Base-by-base conservation (phyloP, 2,329 filamentous ascomycete species). In the Fusarium sulawesiense region DNA sequence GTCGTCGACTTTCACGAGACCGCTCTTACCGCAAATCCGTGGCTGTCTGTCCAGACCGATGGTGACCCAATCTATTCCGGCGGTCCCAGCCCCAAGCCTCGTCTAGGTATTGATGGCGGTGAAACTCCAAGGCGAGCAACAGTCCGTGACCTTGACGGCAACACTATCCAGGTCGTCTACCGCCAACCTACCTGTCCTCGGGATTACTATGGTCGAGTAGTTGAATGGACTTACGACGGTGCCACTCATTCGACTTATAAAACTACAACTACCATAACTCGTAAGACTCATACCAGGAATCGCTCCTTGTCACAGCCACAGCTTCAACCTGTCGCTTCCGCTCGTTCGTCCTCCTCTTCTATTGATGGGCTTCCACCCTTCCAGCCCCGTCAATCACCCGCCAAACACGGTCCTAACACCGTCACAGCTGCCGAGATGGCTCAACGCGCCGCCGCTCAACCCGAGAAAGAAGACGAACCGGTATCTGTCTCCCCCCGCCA, bases 101-200 rank as follows among this genome's bases (percentile, higher is more conserved):
- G 78, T 77, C 70, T 81, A 80, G 68, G 80, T 73, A 71, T 72
- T 56, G 73, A 76, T 42, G 71, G 72, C 71, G 72, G 72, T 73
- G 72, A 73, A 65, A 62, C 56, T 27, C 64, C 73, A 60, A 72
- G 67, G 50, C 79, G 75, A 81, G 87, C 80, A 83, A 88, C 82
- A 85, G 89, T 93, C 42, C 86, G 89, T 64, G 93, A 97, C 79
- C 86, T 93, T 57, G 93, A 97, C 81, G 92, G 92, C 53, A 97
- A 97, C 81, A 92, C 87, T 73, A 89, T 97, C 77, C 92, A 96
- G 76, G 91, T 93, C 30, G 88, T 94, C 51, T 92, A 89, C 41
- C 71, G 74, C 42, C 78, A 78, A 34, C 71, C 70, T 61, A 60
- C 60, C n/a, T 64, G 66, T 41, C 58, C 71, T 41, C 67, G 70